These are phyloP conservation scores for Tetracentron sinense DNA, from an alignment of 164 flowering plant genomes.

Conservation along the genomic window DNA sequence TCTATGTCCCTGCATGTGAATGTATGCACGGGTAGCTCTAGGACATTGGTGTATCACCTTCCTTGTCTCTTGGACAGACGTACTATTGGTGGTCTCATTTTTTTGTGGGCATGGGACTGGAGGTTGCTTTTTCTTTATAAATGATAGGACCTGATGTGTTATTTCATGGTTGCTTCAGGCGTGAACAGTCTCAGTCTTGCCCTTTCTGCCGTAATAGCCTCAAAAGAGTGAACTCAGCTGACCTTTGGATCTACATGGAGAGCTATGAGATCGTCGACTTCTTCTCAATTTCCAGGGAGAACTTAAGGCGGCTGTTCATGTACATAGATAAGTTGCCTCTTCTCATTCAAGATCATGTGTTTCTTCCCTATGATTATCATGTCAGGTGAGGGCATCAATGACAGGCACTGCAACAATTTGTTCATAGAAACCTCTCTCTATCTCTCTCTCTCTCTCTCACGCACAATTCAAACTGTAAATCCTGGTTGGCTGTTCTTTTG, in stretches of 20 bases:
- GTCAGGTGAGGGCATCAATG: slow-evolving; percentile 17
- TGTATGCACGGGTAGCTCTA: too few species aligned
- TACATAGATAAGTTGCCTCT: slow-evolving; percentile 45
- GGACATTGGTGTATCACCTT: too few species aligned
- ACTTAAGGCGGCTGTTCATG: slow-evolving; percentile 36
- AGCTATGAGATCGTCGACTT: slow-evolving; percentile 30
- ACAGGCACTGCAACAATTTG: neutral
- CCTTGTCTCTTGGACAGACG: too few species aligned
- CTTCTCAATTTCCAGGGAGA: slow-evolving; percentile 26
- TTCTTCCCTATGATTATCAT: slow-evolving; percentile 28
- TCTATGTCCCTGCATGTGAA: too few species aligned
- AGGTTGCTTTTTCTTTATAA: neutral
- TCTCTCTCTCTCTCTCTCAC: slow-evolving; percentile 1
- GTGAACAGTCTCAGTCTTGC: slow-evolving; percentile 42
- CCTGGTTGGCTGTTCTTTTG: slow-evolving; percentile 3
- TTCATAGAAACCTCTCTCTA: slow-evolving; percentile 10
- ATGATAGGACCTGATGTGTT: neutral
- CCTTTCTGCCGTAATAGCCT: slow-evolving; percentile 52
- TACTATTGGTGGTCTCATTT: too few species aligned
- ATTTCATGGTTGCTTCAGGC: slow-evolving; percentile 27
- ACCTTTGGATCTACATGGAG: slow-evolving; percentile 42
- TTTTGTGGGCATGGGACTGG: neutral
- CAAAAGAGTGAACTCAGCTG: slow-evolving; percentile 38
- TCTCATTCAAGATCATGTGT: slow-evolving; percentile 26
- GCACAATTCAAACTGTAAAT: slow-evolving; percentile 15